Percentiles rank a stretch among this genome's conserved stretches.
Conservation (phyloP, 75 land plant species). For the Pinus tabuliformis region DNA sequence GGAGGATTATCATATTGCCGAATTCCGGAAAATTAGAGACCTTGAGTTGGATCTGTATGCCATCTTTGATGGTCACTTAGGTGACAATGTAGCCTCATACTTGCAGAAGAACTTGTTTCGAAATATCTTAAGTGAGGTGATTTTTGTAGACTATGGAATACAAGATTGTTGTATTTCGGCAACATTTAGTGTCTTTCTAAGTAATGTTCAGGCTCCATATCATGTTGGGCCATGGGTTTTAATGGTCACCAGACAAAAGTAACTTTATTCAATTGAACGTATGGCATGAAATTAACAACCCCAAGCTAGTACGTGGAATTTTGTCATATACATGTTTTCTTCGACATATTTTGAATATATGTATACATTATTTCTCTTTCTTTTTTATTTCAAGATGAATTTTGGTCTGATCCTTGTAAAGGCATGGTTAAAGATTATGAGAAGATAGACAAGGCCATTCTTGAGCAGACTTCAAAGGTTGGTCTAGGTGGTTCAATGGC, state of each 20-base stretch:
- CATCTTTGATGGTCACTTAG: conserved; percentile 41
- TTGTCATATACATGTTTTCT: background rate
- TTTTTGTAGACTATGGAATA: background rate
- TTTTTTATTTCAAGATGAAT: conserved; percentile 45
- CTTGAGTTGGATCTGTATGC: conserved; percentile 43
- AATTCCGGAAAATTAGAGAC: conserved; percentile 15
- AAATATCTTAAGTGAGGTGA: conserved; percentile 21
- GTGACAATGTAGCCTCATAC: conserved; percentile 26
- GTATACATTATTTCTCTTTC: background rate
- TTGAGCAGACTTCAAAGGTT: conserved; percentile 51
- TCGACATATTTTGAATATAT: background rate
- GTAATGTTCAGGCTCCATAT: background rate
- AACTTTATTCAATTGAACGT: background rate
- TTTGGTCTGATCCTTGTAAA: conserved; percentile 57
- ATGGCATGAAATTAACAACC: background rate
- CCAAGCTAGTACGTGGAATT: background rate
- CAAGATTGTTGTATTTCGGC: background rate
- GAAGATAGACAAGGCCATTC: conserved; percentile 70
- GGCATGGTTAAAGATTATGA: conserved; percentile 70
- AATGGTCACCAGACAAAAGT: background rate
- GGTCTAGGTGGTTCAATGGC: conserved; percentile 92
- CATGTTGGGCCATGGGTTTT: background rate
- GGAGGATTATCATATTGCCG: conserved; percentile 47
- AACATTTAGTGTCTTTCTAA: background rate
- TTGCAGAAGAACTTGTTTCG: conserved; percentile 34